Base-by-base conservation (phyloP, 2,329 filamentous ascomycete species). In the Fusarium siculi region DNA sequence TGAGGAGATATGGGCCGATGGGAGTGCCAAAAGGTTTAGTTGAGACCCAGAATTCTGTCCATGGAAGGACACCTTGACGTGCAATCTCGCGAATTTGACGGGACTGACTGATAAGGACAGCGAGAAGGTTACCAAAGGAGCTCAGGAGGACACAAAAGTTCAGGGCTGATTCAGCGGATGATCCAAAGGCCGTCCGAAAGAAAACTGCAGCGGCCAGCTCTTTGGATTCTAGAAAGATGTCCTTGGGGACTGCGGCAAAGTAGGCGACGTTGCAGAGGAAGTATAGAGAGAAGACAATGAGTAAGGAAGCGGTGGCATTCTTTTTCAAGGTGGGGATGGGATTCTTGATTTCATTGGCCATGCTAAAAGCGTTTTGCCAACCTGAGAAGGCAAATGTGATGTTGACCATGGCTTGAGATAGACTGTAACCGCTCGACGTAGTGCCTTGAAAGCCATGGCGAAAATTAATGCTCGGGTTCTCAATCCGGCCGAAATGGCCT, bases 1-100 rank as follows among this genome's bases (percentile, higher is more conserved):
- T 89, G 7, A 91, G 70, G 5, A 86, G 63, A 68, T 91, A 91
- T 0, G 90, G 89, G 0, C 88, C 89, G 0, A 91, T 76, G 0
- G 90, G 89, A 0, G 90, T 92, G 4, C 89, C 90, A 63, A 92
- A 91, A 0, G 90, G 90, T 57, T 84, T 85, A 0, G 90, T 92
- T 0, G 87, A 89, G 0, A 88, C 89, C 90, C 90, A 92, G 68
- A 92, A 88, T 2, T 80, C 79, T 2, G 89, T 85, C 37, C 81
- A 91, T 0, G 90, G 89, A 4, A 92, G 82, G 0, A 91, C 87
- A 15, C 90, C 90, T 81, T 91, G 89, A 80, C 86, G 81, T 46
- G 88, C 90, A 64, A 88, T 90, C 76, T 92, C 90, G 14, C 90
- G 84, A 39, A 91, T 87, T 69, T 89, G 79, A 19, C 90, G 83